phyloP scores from a whole-genome alignment of 192 early-diverging fungal genomes.

The Umbelopsis vinacea region DNA sequence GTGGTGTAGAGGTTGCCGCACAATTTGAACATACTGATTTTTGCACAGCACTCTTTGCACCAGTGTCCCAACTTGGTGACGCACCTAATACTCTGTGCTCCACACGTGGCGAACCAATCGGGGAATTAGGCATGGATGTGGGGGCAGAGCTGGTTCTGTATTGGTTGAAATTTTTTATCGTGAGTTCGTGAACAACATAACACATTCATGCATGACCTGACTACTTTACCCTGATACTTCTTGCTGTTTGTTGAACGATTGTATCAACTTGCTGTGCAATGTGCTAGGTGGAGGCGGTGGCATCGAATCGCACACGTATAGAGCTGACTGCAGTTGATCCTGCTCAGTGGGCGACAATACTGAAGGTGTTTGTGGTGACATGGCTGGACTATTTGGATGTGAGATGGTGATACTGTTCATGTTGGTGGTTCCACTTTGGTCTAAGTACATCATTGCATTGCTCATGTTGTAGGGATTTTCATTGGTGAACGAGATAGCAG shows the following conservation, averaged over 20 bases:
- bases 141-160: slow-evolving; percentile 9
- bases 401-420: slow-evolving; percentile 17
- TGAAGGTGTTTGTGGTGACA: neutral
- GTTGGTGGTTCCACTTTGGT: neutral
- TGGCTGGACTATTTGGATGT: slow-evolving; percentile 1
- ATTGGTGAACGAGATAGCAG: slow-evolving; percentile 6
- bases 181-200: neutral
- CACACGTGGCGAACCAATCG: slow-evolving; percentile 13
- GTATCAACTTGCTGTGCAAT: slow-evolving; percentile 2
- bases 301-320: slow-evolving; percentile 8
- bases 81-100: slow-evolving; percentile 21
- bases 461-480: neutral
- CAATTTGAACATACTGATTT: slow-evolving; percentile 67
- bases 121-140: slow-evolving; percentile 18
- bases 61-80: slow-evolving; percentile 15
- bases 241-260: neutral
- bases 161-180: neutral
- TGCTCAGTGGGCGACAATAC: neutral
- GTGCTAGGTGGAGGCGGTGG: slow-evolving; percentile 9
- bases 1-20: slow-evolving; percentile 82
- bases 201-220: neutral
- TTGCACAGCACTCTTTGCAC: neutral
- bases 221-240: neutral
- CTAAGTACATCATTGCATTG: slow-evolving; percentile 3
- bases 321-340: slow-evolving; percentile 4